Conservation (phyloP, 208 protist genomes). For the Porcisia deanei region DNA sequence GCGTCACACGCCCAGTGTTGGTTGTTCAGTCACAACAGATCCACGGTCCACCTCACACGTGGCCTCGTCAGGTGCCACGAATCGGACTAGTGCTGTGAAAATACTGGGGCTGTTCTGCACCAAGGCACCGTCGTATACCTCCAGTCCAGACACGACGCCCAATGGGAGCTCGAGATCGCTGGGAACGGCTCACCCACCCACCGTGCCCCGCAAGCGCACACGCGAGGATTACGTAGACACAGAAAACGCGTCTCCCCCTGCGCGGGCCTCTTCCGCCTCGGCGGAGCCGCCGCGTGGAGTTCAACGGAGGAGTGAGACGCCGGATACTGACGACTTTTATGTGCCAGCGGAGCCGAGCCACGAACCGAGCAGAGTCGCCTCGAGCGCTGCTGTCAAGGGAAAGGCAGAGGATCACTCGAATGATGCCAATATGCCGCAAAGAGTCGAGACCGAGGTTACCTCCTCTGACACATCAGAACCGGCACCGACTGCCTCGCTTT, state of each 20-base stretch:
- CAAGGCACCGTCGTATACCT: background rate
- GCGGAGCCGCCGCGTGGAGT: background rate
- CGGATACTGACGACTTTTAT: background rate
- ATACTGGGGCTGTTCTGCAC: conserved; percentile 41
- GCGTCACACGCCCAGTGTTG: conserved; percentile 32
- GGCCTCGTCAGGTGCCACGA: background rate
- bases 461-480: background rate
- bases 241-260: background rate
- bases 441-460: background rate
- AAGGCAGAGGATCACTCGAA: background rate
- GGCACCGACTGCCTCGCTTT: conserved; percentile 26
- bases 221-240: background rate
- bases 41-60: background rate
- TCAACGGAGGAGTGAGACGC: background rate
- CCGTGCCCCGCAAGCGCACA: conserved; percentile 14
- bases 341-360: background rate
- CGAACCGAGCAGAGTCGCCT: background rate
- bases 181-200: background rate
- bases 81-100: conserved; percentile 18
- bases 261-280: background rate
- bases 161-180: background rate
- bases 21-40: conserved; percentile 27
- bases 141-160: background rate
- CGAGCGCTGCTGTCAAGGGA: background rate
- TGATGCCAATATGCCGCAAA: background rate